Conservation (phyloP, 2,329 filamentous ascomycete species). For the Teratosphaeria gauchensis region DNA sequence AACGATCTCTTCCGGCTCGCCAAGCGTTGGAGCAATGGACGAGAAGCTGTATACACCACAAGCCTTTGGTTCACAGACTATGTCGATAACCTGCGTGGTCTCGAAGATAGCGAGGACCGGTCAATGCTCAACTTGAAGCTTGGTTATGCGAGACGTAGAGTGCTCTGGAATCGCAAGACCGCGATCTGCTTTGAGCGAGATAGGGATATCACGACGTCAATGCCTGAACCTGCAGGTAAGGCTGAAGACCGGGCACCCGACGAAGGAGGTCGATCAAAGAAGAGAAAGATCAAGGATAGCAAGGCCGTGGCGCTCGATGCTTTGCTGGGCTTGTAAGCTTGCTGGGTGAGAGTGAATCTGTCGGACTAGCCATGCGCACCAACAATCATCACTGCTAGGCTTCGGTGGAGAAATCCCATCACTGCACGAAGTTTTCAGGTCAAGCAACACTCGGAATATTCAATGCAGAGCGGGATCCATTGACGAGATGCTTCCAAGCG, state of each 20-base stretch:
- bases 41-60: neutral
- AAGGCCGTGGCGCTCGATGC: conserved; percentile 4
- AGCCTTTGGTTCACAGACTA: neutral
- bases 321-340: conserved; percentile 4
- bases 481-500: no score
- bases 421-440: neutral
- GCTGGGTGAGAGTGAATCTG: neutral
- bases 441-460: no score
- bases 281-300: conserved; percentile 5
- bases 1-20: neutral
- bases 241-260: neutral
- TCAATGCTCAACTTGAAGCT: neutral
- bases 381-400: neutral
- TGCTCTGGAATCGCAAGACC: neutral
- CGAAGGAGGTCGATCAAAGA: conserved; percentile 3
- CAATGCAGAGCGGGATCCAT: no score
- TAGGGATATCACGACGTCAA: neutral
- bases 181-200: conserved; percentile 3
- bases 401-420: neutral
- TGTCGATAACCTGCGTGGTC: neutral
- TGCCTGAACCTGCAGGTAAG: neutral
- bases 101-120: neutral
- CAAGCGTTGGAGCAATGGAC: neutral
- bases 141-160: neutral
- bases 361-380: neutral